Conservation (phyloP, 495 filamentous ascomycete genomes). For the Cryomyces antarcticus region DNA sequence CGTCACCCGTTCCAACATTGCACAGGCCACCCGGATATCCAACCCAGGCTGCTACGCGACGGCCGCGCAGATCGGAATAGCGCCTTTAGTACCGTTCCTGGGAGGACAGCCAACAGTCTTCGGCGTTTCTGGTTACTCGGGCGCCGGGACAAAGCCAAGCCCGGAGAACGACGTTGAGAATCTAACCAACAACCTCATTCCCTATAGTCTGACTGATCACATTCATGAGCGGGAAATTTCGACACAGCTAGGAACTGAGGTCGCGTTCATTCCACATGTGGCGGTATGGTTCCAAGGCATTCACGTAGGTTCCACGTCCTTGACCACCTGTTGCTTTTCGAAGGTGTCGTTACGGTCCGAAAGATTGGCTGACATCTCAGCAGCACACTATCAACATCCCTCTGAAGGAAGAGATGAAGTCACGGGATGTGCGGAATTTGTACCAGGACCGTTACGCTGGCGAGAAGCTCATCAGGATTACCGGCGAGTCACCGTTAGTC, state of each 20-base stretch:
- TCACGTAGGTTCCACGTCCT: constrained; percentile 17
- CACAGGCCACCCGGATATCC: constrained; percentile 66
- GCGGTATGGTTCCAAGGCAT: constrained; percentile 97
- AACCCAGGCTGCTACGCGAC: constrained; percentile 97
- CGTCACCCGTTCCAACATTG: constrained; percentile 53
- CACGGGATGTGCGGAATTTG: constrained; percentile 78
- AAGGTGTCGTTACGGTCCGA: not conserved
- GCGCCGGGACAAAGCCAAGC: constrained; percentile 86
- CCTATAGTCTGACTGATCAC: constrained; percentile 86
- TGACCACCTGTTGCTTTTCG: constrained; percentile 7
- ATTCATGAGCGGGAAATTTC: constrained; percentile 90
- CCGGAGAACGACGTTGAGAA: constrained; percentile 89
- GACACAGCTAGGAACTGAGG: constrained; percentile 48
- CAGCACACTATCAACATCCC: constrained; percentile 76
- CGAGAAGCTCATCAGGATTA: constrained; percentile 81
- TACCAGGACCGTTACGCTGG: constrained; percentile 94
- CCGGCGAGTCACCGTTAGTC: constrained; percentile 71
- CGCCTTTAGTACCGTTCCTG: constrained; percentile 61
- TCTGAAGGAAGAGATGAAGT: constrained; percentile 61
- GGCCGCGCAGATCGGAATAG: constrained; percentile 80
- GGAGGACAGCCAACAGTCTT: constrained; percentile 71
- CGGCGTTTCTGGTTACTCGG: constrained; percentile 89
- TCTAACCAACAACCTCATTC: constrained; percentile 75
- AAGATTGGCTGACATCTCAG: constrained; percentile 4
- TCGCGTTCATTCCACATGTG: constrained; percentile 89